A percentile compares a stretch with the other conserved stretches of the same genome.
Evolutionary conservation across 768 basidiomycete genomes (phyloP).

Genomic region (Boletus rubescentipes): DNA sequence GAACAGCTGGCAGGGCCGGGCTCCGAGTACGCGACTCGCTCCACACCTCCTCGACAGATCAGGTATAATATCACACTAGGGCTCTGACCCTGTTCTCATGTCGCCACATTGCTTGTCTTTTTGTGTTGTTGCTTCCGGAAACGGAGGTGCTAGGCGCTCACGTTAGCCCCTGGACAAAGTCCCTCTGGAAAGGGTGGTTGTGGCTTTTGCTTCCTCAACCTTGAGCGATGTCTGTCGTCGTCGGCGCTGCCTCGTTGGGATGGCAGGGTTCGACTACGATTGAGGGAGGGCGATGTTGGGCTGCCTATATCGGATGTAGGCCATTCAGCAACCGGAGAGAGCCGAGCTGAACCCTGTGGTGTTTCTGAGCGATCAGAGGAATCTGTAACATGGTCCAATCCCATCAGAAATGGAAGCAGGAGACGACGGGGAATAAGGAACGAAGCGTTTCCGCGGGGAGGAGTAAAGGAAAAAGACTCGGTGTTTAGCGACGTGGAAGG

Average conservation of each 20-base stretch:
- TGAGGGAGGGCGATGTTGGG: conserved; percentile 34
- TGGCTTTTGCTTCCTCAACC: conserved; percentile 53
- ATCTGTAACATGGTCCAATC: conserved; percentile 20
- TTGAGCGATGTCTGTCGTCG: conserved; percentile 38
- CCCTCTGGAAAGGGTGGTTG: conserved; percentile 33
- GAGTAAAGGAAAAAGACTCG: conserved; percentile 13
- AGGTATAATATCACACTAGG: conserved; percentile 4
- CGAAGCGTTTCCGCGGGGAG: not conserved
- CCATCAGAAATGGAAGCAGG: conserved; percentile 12
- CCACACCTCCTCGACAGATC: conserved; percentile 19
- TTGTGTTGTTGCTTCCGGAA: not conserved
- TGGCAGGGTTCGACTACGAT: conserved; percentile 68
- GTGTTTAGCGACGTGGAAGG: conserved; percentile 29
- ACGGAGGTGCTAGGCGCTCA: conserved; percentile 18
- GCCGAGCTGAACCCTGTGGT: conserved; percentile 33
- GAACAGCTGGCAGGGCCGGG: conserved; percentile 16
- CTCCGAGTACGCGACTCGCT: conserved; percentile 10
- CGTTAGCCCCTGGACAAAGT: conserved; percentile 19
- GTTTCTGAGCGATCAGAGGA: conserved; percentile 16
- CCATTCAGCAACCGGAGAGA: conserved; percentile 51
- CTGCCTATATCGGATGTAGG: conserved; percentile 33
- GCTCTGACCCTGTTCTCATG: conserved; percentile 4
- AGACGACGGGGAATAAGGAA: conserved; percentile 2
- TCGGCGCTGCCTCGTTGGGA: conserved; percentile 24
- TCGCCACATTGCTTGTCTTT: not conserved